Base-by-base conservation (phyloP, 371 early-diverging fungal genomes). In the Mucor irregularis region DNA sequence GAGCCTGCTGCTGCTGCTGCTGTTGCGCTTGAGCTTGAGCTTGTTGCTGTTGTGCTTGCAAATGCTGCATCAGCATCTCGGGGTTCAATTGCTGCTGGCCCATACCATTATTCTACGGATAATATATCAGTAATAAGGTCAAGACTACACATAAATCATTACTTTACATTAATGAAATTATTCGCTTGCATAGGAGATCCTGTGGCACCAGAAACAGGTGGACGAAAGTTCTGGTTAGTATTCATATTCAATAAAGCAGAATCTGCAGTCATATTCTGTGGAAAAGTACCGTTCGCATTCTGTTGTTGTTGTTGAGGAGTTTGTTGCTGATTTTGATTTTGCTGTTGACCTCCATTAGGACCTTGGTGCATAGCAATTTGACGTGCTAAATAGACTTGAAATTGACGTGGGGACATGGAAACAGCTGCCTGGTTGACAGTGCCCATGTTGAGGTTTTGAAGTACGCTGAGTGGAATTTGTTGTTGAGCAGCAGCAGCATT, bases 291-390 rank as follows among this genome's bases (percentile, higher is more conserved):
- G 16, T 31, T 26, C 28, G 8, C 13, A 14, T 35, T 9, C 21
- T 31, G 31, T 9, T 26, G 33, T 44, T 49, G 45, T 50, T 44
- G 57, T 34, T 43, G 58, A 14, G 16, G 40, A n/a, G 24, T 21
- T 44, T 35, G 35, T 51, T 37, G 49, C 2, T 46, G 45, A 4
- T 45, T 53, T 39, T 56, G 60, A 6, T 49, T 49, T 25, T 55
- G 63, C 28, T 61, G 49, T 30, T 64, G 69, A 10, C 34, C 22
- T 17, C 38, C 50, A 11, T 49, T 34, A 25, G 37, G 22, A 11
- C 37, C 37, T 42, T 71, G 66, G 9, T 70, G 68, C 13, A 64
- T 49, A 25, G 66, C 61, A 21, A 68, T 29, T 37, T 73, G 74
- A 24, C 62, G 69, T 22, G 61, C 53, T 24, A 73, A 33, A 22